Percentiles rank a stretch among this genome's conserved stretches.
These are phyloP conservation scores for Ulmus americana DNA, from an alignment of 331 rosid genomes.

Conservation along the genomic window DNA sequence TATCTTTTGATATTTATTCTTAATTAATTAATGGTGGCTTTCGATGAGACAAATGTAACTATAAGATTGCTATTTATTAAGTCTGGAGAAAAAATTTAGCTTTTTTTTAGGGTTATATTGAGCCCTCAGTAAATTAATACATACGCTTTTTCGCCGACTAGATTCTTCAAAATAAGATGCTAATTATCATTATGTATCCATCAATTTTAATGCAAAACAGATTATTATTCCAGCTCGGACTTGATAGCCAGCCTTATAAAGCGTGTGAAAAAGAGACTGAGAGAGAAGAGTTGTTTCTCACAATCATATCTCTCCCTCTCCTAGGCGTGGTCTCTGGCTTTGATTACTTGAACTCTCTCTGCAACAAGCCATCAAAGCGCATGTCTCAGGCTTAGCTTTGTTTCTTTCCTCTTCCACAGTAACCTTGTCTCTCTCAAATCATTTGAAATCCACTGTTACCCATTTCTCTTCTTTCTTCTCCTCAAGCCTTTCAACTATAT, in stretches of 20 bases:
- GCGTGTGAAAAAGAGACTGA: constrained; percentile 30
- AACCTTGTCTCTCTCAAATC: constrained; percentile 22
- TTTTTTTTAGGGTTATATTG: no score
- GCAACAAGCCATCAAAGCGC: constrained; percentile 45
- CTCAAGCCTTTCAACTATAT: constrained; percentile 23
- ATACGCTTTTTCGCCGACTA: no score
- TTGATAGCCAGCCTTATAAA: constrained; percentile 48
- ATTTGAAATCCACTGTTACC: constrained; percentile 35
- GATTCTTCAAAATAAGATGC: no score
- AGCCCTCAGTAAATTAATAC: no score
- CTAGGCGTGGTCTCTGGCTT: constrained; percentile 81
- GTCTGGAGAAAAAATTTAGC: no score
- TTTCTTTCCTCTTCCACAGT: constrained; percentile 35
- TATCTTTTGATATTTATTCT: no score
- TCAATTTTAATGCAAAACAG: no score
- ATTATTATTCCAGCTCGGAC: constrained; percentile 22
- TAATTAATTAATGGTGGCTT: no score
- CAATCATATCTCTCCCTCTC: constrained; percentile 39
- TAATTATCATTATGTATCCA: no score
- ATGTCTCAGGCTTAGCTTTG: constrained; percentile 29
- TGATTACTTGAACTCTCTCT: constrained; percentile 55
- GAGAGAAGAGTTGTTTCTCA: constrained; percentile 31
- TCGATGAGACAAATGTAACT: no score
- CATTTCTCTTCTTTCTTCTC: constrained; percentile 3
- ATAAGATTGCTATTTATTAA: no score